Conservation (phyloP, 495 filamentous ascomycete genomes). For the Aspergillus sparsus region DNA sequence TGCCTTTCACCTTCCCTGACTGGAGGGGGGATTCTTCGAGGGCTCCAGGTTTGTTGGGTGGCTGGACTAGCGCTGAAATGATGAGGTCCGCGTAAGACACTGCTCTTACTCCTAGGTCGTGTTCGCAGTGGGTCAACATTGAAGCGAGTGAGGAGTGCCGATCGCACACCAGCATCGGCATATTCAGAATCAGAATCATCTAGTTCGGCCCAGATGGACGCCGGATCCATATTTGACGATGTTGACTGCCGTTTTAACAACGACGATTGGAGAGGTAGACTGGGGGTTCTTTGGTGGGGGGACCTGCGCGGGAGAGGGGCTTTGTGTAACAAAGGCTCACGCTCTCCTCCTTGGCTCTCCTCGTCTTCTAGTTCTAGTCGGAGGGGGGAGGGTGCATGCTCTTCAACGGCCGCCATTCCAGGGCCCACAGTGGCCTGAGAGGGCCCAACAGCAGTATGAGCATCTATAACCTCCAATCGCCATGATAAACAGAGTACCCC, state of each 20-base stretch:
- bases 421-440: constrained; percentile 46
- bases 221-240: constrained; percentile 38
- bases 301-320: constrained; percentile 22
- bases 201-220: constrained; percentile 54
- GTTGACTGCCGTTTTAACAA: constrained; percentile 31
- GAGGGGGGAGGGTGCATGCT: constrained; percentile 29
- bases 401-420: constrained; percentile 48
- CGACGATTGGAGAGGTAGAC: constrained; percentile 37
- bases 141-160: constrained; percentile 21
- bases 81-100: constrained; percentile 27
- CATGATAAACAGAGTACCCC: constrained; percentile 93
- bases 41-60: constrained; percentile 27
- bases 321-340: constrained; percentile 40
- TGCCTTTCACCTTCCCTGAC: constrained; percentile 16
- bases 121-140: constrained; percentile 20
- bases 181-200: constrained; percentile 47
- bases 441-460: constrained; percentile 49
- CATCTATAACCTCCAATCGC: constrained; percentile 76
- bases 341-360: constrained; percentile 38
- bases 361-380: constrained; percentile 34
- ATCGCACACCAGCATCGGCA: constrained; percentile 17
- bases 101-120: constrained; percentile 34
- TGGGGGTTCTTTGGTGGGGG: constrained; percentile 40
- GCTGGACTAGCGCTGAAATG: constrained; percentile 32
- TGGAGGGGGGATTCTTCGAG: constrained; percentile 25